Conservation (phyloP, 495 filamentous ascomycete species). For the Neurospora sp. region DNA sequence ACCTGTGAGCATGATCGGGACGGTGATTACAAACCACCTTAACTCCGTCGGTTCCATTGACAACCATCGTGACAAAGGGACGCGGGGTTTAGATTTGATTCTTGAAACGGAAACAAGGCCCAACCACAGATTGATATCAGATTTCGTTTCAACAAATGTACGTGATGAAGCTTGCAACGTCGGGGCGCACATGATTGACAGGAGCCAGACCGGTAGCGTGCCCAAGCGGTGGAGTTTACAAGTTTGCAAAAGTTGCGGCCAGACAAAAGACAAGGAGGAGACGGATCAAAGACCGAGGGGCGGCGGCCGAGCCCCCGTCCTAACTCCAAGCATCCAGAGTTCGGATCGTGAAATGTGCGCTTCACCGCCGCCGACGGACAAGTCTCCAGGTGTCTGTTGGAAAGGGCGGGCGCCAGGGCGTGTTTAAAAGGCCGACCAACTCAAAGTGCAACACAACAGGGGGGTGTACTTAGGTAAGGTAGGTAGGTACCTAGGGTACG, state of each 20-base stretch:
- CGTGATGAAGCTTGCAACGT: background rate
- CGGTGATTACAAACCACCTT: background rate
- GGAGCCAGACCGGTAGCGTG: background rate
- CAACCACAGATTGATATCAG: background rate
- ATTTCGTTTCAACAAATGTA: background rate
- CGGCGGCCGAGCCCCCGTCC: background rate
- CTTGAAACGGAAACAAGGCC: background rate
- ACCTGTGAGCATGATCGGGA: background rate
- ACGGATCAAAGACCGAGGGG: background rate
- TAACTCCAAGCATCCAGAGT: background rate
- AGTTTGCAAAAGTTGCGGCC: background rate
- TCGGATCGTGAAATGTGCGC: background rate
- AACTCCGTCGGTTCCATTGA: background rate
- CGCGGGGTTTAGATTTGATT: background rate
- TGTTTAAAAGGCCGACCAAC: conserved; percentile 3
- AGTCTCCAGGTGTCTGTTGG: conserved; percentile 6
- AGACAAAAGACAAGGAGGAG: background rate
- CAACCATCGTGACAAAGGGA: background rate
- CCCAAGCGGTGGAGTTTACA: background rate
- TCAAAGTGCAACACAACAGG: conserved; percentile 8
- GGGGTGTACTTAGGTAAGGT: background rate
- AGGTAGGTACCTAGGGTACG: background rate
- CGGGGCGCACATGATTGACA: background rate
- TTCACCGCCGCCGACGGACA: conserved; percentile 7
- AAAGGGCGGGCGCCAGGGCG: conserved; percentile 10